A percentile compares a stretch with the other conserved stretches of the same genome.
Conservation (phyloP, 495 filamentous ascomycete species). For the Sphaerosporella brunnea region DNA sequence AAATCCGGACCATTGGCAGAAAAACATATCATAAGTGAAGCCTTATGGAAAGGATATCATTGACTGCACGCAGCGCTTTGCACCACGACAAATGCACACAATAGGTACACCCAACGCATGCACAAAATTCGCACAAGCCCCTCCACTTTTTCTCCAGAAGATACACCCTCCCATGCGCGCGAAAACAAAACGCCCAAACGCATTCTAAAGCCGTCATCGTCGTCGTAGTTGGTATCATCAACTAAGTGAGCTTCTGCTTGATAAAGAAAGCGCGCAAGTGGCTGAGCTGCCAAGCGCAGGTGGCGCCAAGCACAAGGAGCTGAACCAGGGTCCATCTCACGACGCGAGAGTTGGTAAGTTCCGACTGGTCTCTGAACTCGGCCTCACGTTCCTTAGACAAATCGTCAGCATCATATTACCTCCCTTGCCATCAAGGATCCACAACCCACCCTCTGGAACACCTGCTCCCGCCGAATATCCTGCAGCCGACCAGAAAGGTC, state of each 20-base stretch:
- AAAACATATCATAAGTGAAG: no score
- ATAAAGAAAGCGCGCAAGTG: slow-evolving; percentile 96
- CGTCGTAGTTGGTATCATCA: no score
- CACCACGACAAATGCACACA: no score
- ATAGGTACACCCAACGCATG: no score
- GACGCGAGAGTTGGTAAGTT: slow-evolving; percentile 79
- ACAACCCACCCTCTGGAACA: slow-evolving; percentile 73
- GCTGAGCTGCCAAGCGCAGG: slow-evolving; percentile 93
- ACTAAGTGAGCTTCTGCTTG: slow-evolving; percentile 91
- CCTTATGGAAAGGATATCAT: no score
- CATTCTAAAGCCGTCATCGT: no score
- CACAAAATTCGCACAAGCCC: no score
- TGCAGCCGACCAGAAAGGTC: slow-evolving; percentile 76
- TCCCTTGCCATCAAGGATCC: slow-evolving; percentile 1
- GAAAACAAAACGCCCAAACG: no score
- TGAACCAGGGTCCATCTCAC: slow-evolving; percentile 90
- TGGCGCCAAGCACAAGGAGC: slow-evolving; percentile 66
- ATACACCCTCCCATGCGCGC: no score
- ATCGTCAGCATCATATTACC: slow-evolving; percentile 2
- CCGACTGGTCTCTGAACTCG: slow-evolving; percentile 94
- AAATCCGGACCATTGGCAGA: no score
- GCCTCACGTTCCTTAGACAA: slow-evolving; percentile 70
- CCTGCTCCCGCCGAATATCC: slow-evolving; percentile 84
- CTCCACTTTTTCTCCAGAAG: no score
- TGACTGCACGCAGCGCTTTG: no score